These are phyloP conservation scores for Ascodesmis nigricans DNA, from an alignment of 495 filamentous ascomycete species.

Conservation along the genomic window DNA sequence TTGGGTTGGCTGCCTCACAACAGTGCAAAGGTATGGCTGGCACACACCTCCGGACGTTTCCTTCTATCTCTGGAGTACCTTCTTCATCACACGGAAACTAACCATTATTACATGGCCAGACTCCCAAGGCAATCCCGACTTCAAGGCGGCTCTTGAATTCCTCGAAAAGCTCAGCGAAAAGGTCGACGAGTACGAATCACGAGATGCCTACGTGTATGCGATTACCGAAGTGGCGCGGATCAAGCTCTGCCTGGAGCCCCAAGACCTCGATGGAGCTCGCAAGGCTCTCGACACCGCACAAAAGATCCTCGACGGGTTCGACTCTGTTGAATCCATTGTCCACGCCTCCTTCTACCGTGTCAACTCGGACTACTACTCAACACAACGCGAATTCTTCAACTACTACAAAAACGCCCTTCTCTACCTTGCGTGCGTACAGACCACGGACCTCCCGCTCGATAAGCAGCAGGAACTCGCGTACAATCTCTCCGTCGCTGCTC, in stretches of 20 bases:
- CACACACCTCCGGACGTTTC: slow-evolving; percentile 2
- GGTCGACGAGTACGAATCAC: slow-evolving; percentile 77
- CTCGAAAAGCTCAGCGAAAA: slow-evolving; percentile 62
- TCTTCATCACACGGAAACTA: no score
- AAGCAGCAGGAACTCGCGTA: slow-evolving; percentile 70
- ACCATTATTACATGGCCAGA: no score
- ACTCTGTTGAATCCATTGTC: slow-evolving; percentile 86
- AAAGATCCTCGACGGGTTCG: slow-evolving; percentile 69
- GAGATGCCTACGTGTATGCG: slow-evolving; percentile 92
- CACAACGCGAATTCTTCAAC: slow-evolving; percentile 71
- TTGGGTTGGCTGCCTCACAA: slow-evolving; percentile 66
- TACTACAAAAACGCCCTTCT: slow-evolving; percentile 96
- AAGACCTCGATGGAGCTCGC: slow-evolving; percentile 51
- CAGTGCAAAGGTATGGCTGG: slow-evolving; percentile 54
- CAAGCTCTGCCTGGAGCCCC: slow-evolving; percentile 42
- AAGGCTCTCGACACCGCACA: slow-evolving; percentile 74
- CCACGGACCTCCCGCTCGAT: slow-evolving; percentile 41
- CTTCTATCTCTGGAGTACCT: no score
- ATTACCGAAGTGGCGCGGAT: slow-evolving; percentile 75
- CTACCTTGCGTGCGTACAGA: slow-evolving; percentile 89
- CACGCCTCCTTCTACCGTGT: slow-evolving; percentile 93
- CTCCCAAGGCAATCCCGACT: slow-evolving; percentile 34
- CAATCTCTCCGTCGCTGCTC: slow-evolving; percentile 75
- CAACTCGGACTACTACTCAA: slow-evolving; percentile 84
- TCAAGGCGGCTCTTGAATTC: slow-evolving; percentile 70